Conservation (phyloP, 192 early-diverging fungal genomes). For the Coemansia sp. region DNA sequence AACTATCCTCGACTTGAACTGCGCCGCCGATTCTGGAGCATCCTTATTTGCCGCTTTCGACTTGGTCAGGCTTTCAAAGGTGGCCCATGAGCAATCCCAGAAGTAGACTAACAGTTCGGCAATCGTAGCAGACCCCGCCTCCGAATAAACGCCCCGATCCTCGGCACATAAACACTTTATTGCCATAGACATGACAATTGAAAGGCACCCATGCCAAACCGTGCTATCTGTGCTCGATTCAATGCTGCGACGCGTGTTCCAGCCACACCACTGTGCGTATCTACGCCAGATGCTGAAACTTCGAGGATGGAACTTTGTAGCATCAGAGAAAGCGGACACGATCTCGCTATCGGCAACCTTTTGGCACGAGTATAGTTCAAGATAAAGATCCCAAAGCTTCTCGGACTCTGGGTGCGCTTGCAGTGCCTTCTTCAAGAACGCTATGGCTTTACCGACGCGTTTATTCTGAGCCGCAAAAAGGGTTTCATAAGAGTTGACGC, state of each 20-base stretch:
- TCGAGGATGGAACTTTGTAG: constrained; percentile 30
- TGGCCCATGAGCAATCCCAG: constrained; percentile 35
- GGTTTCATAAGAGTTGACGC: not conserved
- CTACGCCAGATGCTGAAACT: constrained; percentile 38
- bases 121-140: constrained; percentile 25
- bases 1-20: constrained; percentile 13
- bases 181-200: constrained; percentile 20
- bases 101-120: constrained; percentile 21
- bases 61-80: not conserved
- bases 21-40: not conserved
- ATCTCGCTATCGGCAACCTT: constrained; percentile 13
- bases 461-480: constrained; percentile 15
- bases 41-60: not conserved
- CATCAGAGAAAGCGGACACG: constrained; percentile 37
- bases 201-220: constrained; percentile 25
- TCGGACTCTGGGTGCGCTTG: constrained; percentile 32
- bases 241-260: constrained; percentile 12
- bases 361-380: constrained; percentile 44
- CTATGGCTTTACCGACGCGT: constrained; percentile 20
- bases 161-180: constrained; percentile 17
- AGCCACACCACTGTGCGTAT: constrained; percentile 40
- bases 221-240: not conserved
- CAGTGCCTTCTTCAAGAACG: constrained; percentile 18
- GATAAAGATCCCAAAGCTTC: constrained; percentile 44
- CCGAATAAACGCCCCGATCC: not conserved